Conservation (phyloP, 1,284 basidiomycete genomes). For the Sutorius eximius region DNA sequence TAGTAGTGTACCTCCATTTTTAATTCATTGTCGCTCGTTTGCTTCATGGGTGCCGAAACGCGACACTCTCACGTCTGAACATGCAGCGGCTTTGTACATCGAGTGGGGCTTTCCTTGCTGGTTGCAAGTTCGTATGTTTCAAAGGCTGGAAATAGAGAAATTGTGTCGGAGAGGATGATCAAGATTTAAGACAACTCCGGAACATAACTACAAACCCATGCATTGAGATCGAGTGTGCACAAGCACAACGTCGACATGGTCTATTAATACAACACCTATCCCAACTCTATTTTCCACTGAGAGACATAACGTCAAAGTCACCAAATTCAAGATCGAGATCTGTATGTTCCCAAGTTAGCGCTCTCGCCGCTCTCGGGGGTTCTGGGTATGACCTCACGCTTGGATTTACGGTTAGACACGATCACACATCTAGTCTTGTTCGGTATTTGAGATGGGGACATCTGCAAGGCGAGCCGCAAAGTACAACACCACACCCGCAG, state of each 20-base stretch:
- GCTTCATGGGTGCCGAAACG: not conserved
- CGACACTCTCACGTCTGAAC: not conserved
- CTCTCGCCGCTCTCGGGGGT: not conserved
- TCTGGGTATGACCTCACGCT: not conserved
- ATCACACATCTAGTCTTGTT: not conserved
- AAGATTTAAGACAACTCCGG: no score
- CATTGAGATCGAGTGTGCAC: not conserved
- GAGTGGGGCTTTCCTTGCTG: not conserved
- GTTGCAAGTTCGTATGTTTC: not conserved
- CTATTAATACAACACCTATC: not conserved
- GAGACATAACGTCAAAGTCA: not conserved
- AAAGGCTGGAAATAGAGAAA: not conserved
- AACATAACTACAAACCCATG: not conserved
- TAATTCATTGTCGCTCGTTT: not conserved
- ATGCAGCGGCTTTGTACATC: not conserved
- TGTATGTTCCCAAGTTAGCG: not conserved
- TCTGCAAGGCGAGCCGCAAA: conserved; percentile 9
- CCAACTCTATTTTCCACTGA: not conserved
- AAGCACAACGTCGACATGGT: not conserved
- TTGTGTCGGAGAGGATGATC: not conserved
- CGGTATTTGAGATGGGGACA: not conserved
- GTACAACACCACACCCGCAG: conserved; percentile 38
- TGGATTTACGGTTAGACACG: not conserved
- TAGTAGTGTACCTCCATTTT: not conserved
- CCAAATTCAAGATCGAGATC: not conserved